Conservation (phyloP, 768 basidiomycete species). For the Boletus subcaerulescens region DNA sequence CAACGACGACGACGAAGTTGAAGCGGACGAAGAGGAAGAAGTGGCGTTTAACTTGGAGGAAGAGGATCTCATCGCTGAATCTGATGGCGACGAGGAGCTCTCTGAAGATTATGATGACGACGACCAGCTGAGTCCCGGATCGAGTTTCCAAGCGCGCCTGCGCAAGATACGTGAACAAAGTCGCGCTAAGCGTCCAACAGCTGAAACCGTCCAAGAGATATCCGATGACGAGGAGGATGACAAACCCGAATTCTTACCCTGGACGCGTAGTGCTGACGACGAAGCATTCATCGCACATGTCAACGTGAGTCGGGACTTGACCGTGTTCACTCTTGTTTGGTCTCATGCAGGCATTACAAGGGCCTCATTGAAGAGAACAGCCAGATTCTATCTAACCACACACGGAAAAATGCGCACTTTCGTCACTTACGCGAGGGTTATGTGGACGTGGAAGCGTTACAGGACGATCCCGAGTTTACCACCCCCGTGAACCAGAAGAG, state of each 20-base stretch:
- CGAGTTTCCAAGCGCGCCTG: conserved; percentile 37
- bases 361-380: conserved; percentile 59
- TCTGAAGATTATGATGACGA: conserved; percentile 32
- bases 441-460: conserved; percentile 33
- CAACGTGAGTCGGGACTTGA: conserved; percentile 40
- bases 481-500: conserved; percentile 39
- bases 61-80: conserved; percentile 38
- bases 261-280: conserved; percentile 49
- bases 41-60: conserved; percentile 46
- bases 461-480: conserved; percentile 27
- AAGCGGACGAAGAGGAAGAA: conserved; percentile 36
- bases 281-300: conserved; percentile 56
- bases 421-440: conserved; percentile 56
- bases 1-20: conserved; percentile 28
- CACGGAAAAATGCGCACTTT: conserved; percentile 56
- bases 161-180: conserved; percentile 28
- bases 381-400: conserved; percentile 46
- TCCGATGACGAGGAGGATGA: conserved; percentile 32
- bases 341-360: conserved; percentile 47
- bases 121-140: conserved; percentile 31
- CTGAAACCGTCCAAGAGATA: neutral
- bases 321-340: neutral
- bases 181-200: conserved; percentile 13
- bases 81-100: conserved; percentile 20
- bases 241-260: conserved; percentile 15